A percentile compares a stretch with the other conserved stretches of the same genome.
Conservation (phyloP, 805 yeast genomes). For the Candida silvicultrix region DNA sequence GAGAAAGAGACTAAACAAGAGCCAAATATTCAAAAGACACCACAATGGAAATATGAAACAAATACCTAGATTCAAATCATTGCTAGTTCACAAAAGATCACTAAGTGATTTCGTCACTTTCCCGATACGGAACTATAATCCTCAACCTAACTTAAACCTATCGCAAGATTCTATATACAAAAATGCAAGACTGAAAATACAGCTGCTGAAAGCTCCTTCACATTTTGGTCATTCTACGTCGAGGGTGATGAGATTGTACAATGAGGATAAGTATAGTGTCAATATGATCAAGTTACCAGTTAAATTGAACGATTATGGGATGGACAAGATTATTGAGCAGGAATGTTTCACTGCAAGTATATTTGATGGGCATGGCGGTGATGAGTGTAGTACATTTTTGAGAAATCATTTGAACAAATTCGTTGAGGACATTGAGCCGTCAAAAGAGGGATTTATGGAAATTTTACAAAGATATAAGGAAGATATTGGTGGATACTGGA, state of each 20-base stretch:
- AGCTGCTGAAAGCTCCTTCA: conserved; percentile 47
- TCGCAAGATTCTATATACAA: conserved; percentile 8
- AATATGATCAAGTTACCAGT: conserved; percentile 47
- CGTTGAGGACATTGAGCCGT: conserved; percentile 38
- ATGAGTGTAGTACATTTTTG: conserved; percentile 61
- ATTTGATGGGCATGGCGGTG: conserved; percentile 96
- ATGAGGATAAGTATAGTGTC: conserved; percentile 78
- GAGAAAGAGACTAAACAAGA: no score
- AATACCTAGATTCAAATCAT: background rate
- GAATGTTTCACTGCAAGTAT: conserved; percentile 62
- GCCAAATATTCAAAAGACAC: no score
- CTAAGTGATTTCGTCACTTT: conserved; percentile 18
- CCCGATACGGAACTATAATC: conserved; percentile 12
- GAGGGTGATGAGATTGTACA: conserved; percentile 67
- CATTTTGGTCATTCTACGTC: conserved; percentile 69
- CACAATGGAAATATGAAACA: conserved; percentile 1
- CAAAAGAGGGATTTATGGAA: conserved; percentile 29
- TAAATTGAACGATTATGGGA: conserved; percentile 18
- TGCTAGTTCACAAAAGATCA: background rate
- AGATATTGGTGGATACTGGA: conserved; percentile 79
- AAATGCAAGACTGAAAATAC: conserved; percentile 17
- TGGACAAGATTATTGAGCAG: conserved; percentile 10
- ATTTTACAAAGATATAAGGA: conserved; percentile 49
- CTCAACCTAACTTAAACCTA: conserved; percentile 8
- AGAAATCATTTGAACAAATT: conserved; percentile 43